Evolutionary conservation across 306 rosid genomes (phyloP).

Genomic region (Corylus heterophylla): DNA sequence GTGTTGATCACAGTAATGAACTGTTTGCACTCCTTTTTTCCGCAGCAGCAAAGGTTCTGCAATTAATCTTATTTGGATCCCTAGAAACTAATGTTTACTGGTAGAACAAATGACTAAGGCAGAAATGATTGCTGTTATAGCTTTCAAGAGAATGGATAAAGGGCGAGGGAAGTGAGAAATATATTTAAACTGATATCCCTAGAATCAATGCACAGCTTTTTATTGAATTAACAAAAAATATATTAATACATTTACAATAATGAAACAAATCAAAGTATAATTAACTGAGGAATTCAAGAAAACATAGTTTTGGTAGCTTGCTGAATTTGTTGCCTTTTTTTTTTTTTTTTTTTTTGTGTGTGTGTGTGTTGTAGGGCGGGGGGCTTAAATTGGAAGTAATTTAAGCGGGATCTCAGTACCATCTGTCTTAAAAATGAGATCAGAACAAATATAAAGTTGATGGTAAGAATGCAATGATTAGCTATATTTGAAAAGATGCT

Average conservation of each 20-base stretch:
- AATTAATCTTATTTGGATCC: slow-evolving; percentile 17
- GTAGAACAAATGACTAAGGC: slow-evolving; percentile 16
- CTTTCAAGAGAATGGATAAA: not conserved
- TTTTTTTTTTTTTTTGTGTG: not conserved
- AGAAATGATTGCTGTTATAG: not conserved
- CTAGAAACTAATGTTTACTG: not conserved
- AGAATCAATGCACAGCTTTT: too few relatives aligned
- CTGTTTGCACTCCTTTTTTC: not conserved
- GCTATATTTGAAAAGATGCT: not conserved
- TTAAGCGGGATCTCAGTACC: not conserved
- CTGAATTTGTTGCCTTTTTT: not conserved
- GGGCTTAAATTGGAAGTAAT: not conserved
- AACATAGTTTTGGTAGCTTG: not conserved
- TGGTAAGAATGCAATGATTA: not conserved
- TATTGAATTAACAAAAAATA: too few relatives aligned
- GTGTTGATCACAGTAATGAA: slow-evolving; percentile 15
- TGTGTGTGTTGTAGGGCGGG: too few relatives aligned
- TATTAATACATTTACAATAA: too few relatives aligned
- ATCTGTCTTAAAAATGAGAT: too few relatives aligned
- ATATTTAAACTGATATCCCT: not conserved
- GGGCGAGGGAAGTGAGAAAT: not conserved
- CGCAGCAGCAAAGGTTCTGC: slow-evolving; percentile 20
- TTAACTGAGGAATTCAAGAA: not conserved
- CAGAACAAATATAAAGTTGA: not conserved
- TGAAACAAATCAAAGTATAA: too few relatives aligned